Percentiles rank a stretch among this genome's conserved stretches.
Evolutionary conservation across 176 grass and related monocot species (phyloP).

Genomic region (Poa annua): DNA sequence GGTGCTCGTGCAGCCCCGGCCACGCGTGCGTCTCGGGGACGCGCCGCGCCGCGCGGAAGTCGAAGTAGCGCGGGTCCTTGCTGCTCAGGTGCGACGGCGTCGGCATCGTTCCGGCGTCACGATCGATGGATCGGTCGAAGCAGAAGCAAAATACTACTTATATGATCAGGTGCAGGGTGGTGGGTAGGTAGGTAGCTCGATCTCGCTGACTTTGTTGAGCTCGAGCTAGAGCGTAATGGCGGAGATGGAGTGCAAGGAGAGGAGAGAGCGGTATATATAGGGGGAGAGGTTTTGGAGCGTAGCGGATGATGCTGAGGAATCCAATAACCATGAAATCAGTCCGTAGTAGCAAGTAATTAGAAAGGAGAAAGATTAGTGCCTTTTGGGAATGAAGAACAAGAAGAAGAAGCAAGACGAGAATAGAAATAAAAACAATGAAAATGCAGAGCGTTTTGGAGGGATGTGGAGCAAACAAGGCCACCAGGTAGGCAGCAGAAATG

Average conservation of each 20-base stretch:
- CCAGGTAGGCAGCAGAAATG: slow-evolving; percentile 45
- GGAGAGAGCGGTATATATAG: slow-evolving; percentile 50
- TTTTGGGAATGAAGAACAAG: slow-evolving; percentile 8
- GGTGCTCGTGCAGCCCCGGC: slow-evolving; percentile 69
- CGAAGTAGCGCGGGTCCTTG: slow-evolving; percentile 54
- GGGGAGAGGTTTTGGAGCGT: slow-evolving; percentile 46
- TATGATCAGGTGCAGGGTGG: background rate
- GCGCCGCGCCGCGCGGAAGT: slow-evolving; percentile 45
- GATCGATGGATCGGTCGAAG: background rate
- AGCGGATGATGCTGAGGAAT: slow-evolving; percentile 26
- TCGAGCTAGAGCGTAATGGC: slow-evolving; percentile 30
- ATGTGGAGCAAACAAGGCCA: slow-evolving; percentile 54
- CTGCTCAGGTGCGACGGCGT: slow-evolving; percentile 55
- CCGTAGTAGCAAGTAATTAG: background rate
- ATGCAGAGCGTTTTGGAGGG: slow-evolving; percentile 27
- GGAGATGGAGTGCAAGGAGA: slow-evolving; percentile 39
- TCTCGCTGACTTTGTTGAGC: slow-evolving; percentile 13
- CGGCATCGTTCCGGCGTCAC: slow-evolving; percentile 31
- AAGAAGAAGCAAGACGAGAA: slow-evolving; percentile 10
- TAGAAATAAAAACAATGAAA: background rate
- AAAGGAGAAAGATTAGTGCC: background rate
- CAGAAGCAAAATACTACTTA: background rate
- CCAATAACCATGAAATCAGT: slow-evolving; percentile 9
- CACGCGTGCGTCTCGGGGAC: slow-evolving; percentile 93
- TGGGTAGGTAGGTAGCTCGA: background rate